Evolutionary conservation across 2,329 filamentous ascomycete species (phyloP).

Genomic region (Myriosclerotinia curreyana): DNA sequence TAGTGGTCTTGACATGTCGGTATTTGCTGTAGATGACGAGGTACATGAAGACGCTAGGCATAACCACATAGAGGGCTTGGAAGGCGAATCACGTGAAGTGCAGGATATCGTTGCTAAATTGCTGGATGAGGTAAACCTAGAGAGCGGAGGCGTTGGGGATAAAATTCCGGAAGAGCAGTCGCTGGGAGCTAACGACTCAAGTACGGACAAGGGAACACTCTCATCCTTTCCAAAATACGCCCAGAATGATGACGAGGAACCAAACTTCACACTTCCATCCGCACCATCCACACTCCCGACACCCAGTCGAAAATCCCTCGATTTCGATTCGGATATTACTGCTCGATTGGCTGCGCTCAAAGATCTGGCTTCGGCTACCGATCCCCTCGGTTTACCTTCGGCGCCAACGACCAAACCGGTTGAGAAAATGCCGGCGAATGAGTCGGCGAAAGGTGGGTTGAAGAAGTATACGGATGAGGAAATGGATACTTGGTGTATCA

Average conservation of each 20-base stretch:
- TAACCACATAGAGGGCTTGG: constrained; percentile 39
- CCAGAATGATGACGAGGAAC: constrained; percentile 12
- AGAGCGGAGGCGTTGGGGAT: constrained; percentile 24
- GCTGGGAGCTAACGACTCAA: not conserved
- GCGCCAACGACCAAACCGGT: constrained; percentile 36
- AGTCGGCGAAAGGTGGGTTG: constrained; percentile 12
- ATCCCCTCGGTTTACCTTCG: constrained; percentile 35
- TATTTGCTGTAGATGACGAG: constrained; percentile 44
- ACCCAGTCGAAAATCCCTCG: constrained; percentile 29
- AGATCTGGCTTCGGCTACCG: constrained; percentile 21
- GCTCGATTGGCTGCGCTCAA: constrained; percentile 37
- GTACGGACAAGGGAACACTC: not conserved
- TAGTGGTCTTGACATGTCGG: constrained; percentile 37
- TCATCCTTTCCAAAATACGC: not conserved
- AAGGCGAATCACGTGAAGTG: constrained; percentile 36
- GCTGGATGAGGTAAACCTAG: constrained; percentile 37
- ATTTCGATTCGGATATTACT: constrained; percentile 36
- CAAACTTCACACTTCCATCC: constrained; percentile 30
- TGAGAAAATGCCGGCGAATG: constrained; percentile 22
- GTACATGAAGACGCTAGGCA: constrained; percentile 43
- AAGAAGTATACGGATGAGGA: constrained; percentile 63
- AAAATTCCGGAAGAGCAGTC: constrained; percentile 9
- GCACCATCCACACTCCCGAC: constrained; percentile 31
- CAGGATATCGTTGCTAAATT: constrained; percentile 36
- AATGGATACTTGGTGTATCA: constrained; percentile 73